Base-by-base conservation (phyloP, 2,329 filamentous ascomycete genomes). In the Cladosporium oxysporum region DNA sequence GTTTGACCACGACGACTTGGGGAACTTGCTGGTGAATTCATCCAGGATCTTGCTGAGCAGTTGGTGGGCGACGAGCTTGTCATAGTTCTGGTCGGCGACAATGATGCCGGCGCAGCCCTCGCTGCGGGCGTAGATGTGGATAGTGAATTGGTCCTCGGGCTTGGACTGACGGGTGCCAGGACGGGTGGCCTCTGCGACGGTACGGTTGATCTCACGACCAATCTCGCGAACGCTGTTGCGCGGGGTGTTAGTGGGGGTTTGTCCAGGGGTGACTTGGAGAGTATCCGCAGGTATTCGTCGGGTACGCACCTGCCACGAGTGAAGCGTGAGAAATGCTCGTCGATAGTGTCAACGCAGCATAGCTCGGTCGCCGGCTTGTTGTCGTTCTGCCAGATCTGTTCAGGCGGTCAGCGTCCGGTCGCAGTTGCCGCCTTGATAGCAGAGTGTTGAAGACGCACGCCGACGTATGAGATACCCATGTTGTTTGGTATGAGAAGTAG, bases 391-490 rank as follows among this genome's bases (percentile, higher is more conserved):
- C 95, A 84, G 79, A 96, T 87, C 92, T 96, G 74, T 66, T 26
- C 58, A 64, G 71, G 68, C 60, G 60, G 60, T 62, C 60, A 62
- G 60, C 60, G 49, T 37, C 29, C 35, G 35, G 18, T 59, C 57
- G 37, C 55, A 37, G 21, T 37, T 31, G 35, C 21, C 69, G 71
- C 71, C 74, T 64, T 66, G 62, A 58, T 53, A 61, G 47, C 52
- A 12, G 41, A 68, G 69, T 69, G 68, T 69, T 68, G 47, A 62
- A 14, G 66, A 60, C 88, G 70, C 88, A 95, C 92, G 74, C 91
- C 92, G 77, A 96, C 92, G 81, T 95, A 95, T 79, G 91, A 85
- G 79, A 95, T 83, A 87, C 93, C 94, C 91, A 94, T 94, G 77
- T 74, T 88, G 80, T 77, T 77, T 75, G 3, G 71, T 69, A 28